Evolutionary conservation across 2,329 filamentous ascomycete species (phyloP).

Genomic region (Penicillium thymicola): DNA sequence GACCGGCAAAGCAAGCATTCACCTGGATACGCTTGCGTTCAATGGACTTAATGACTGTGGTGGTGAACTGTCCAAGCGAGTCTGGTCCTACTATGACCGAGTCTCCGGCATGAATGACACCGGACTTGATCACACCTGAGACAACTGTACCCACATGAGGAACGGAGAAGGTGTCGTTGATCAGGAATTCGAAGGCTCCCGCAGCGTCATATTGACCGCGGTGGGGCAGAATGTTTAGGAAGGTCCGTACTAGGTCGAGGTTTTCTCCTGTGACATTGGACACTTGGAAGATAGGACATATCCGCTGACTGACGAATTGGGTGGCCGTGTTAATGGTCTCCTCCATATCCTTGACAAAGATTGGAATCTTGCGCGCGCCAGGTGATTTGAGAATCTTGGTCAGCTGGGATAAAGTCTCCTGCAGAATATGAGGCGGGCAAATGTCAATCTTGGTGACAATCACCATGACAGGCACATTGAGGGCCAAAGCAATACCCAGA

Average conservation of each 20-base stretch:
- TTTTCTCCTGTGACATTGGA: constrained; percentile 95
- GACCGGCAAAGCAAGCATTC: constrained; percentile 81
- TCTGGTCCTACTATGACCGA: constrained; percentile 85
- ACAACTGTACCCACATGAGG: constrained; percentile 96
- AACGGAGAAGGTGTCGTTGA: constrained; percentile 98
- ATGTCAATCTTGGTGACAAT: constrained; percentile 98
- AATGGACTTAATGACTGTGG: constrained; percentile 84
- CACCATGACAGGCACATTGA: constrained; percentile 98
- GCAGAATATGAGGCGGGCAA: constrained; percentile 89
- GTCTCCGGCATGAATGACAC: constrained; percentile 87
- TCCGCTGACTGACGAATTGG: constrained; percentile 90
- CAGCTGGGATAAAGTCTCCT: constrained; percentile 88
- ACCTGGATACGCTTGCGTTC: constrained; percentile 91
- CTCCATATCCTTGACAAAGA: constrained; percentile 88
- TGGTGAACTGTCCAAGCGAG: constrained; percentile 81
- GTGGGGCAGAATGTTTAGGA: constrained; percentile 91
- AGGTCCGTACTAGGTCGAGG: constrained; percentile 83
- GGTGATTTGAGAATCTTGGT: constrained; percentile 91
- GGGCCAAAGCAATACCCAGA: constrained; percentile 84
- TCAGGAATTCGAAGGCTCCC: constrained; percentile 86
- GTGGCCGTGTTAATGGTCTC: constrained; percentile 93
- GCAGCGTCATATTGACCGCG: constrained; percentile 88
- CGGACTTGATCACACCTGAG: constrained; percentile 84
- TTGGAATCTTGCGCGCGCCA: constrained; percentile 89
- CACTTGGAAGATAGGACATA: constrained; percentile 96